A percentile compares a stretch with the other conserved stretches of the same genome.
Conservation (phyloP, 2,329 filamentous ascomycete genomes). For the Clonostachys rosea region DNA sequence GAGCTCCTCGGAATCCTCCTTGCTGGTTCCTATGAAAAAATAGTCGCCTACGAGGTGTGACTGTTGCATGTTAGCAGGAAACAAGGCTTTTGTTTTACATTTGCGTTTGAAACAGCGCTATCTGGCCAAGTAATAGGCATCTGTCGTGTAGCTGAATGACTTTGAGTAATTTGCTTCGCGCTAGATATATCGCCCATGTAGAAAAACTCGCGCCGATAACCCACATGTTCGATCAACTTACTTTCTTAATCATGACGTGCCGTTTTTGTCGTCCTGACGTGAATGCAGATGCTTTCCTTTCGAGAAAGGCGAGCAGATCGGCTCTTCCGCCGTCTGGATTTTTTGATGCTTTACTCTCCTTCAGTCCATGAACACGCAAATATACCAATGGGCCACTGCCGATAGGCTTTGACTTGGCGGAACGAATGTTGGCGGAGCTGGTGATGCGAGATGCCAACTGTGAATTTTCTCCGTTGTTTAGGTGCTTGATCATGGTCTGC, state of each 20-base stretch:
- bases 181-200: not conserved
- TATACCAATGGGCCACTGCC: constrained; percentile 17
- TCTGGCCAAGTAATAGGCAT: constrained; percentile 27
- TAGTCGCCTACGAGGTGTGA: constrained; percentile 65
- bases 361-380: constrained; percentile 57
- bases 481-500: constrained; percentile 36
- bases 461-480: constrained; percentile 25
- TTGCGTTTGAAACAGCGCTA: not conserved
- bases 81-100: constrained; percentile 36
- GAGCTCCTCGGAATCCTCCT: constrained; percentile 59
- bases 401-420: constrained; percentile 12
- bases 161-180: not conserved
- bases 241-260: constrained; percentile 67
- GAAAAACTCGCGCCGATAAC: constrained; percentile 3
- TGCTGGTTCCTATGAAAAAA: constrained; percentile 62
- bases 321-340: constrained; percentile 64
- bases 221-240: constrained; percentile 46
- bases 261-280: constrained; percentile 35
- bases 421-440: constrained; percentile 15
- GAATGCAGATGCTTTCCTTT: constrained; percentile 62
- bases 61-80: constrained; percentile 66
- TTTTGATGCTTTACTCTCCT: constrained; percentile 61
- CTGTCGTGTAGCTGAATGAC: not conserved
- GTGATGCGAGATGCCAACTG: constrained; percentile 26
- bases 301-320: constrained; percentile 62